phyloP scores from a whole-genome alignment of 257 asterid species.

The Gentiana dahurica region DNA sequence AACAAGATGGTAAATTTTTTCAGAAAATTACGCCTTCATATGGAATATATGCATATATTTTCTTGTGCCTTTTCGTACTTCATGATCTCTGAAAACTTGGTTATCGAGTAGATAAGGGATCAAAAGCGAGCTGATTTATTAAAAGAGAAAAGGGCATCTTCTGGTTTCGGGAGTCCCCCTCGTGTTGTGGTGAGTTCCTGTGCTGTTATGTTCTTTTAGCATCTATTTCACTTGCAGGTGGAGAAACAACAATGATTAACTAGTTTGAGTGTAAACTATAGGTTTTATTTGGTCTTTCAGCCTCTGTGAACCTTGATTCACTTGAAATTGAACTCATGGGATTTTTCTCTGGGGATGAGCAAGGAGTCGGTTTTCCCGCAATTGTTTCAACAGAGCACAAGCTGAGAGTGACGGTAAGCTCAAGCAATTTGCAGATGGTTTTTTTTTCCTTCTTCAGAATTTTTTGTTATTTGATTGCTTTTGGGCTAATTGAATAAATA shows the following conservation, averaged over 20 bases:
- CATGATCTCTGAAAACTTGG: neutral
- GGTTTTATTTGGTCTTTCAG: constrained; percentile 91
- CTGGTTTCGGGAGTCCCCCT: constrained; percentile 73
- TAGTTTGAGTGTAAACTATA: constrained; percentile 9
- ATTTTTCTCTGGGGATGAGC: constrained; percentile 45
- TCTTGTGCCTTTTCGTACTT: neutral
- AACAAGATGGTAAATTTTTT: constrained; percentile 48
- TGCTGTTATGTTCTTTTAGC: neutral
- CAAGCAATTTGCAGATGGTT: neutral
- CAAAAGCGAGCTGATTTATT: constrained; percentile 62
- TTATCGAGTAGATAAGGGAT: constrained; percentile 52
- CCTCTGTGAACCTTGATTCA: constrained; percentile 48
- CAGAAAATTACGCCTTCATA: neutral
- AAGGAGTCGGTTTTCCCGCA: constrained; percentile 39
- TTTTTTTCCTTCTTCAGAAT: no score
- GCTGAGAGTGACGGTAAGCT: constrained; percentile 75
- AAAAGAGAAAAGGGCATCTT: constrained; percentile 72
- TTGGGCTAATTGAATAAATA: no score
- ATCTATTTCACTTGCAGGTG: neutral
- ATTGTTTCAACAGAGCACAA: constrained; percentile 67
- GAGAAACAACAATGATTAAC: neutral
- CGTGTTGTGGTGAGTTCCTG: constrained; percentile 66
- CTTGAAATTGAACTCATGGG: constrained; percentile 61
- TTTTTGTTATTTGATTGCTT: no score
- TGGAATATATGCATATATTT: neutral